phyloP scores from a whole-genome alignment of 2,329 filamentous ascomycete genomes.

The Leptographium galeiforme region DNA sequence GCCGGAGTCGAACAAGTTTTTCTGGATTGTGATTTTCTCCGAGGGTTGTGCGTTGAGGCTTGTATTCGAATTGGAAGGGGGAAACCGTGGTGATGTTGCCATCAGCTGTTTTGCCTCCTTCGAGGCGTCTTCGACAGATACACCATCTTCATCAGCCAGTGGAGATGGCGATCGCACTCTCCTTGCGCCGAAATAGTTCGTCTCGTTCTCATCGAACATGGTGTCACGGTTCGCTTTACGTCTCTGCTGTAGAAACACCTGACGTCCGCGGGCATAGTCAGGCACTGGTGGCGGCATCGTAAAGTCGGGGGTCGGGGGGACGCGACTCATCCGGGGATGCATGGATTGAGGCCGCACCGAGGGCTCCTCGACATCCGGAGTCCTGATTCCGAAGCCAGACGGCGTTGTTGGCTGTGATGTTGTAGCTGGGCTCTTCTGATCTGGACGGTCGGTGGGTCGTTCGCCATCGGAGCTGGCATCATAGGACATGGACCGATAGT shows the following conservation, averaged over 20 bases:
- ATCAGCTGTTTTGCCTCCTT: neutral
- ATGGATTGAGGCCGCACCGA: slow-evolving; percentile 54
- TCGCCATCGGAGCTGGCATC: slow-evolving; percentile 41
- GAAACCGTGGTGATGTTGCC: neutral
- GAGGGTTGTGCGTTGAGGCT: slow-evolving; percentile 22
- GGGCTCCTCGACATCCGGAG: slow-evolving; percentile 42
- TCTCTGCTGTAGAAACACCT: slow-evolving; percentile 3
- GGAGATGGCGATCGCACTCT: slow-evolving; percentile 45
- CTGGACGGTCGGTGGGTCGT: slow-evolving; percentile 13
- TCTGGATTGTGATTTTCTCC: slow-evolving; percentile 26
- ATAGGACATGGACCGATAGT: slow-evolving; percentile 62
- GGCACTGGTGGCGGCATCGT: slow-evolving; percentile 29
- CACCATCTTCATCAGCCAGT: slow-evolving; percentile 15
- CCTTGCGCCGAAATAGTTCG: slow-evolving; percentile 36
- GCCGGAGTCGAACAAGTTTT: slow-evolving; percentile 32
- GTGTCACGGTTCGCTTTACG: neutral
- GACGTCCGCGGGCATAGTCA: slow-evolving; percentile 27
- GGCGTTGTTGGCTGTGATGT: slow-evolving; percentile 15
- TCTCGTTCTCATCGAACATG: slow-evolving; percentile 21
- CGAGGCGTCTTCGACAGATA: neutral
- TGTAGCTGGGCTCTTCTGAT: slow-evolving; percentile 11
- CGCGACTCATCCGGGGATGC: slow-evolving; percentile 59
- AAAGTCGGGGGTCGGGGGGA: slow-evolving; percentile 37
- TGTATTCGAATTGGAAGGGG: slow-evolving; percentile 14
- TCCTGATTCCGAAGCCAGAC: slow-evolving; percentile 34